These are phyloP conservation scores for Aspergillus brunneoviolaceus DNA, from an alignment of 2,329 filamentous ascomycete species.

Conservation along the genomic window DNA sequence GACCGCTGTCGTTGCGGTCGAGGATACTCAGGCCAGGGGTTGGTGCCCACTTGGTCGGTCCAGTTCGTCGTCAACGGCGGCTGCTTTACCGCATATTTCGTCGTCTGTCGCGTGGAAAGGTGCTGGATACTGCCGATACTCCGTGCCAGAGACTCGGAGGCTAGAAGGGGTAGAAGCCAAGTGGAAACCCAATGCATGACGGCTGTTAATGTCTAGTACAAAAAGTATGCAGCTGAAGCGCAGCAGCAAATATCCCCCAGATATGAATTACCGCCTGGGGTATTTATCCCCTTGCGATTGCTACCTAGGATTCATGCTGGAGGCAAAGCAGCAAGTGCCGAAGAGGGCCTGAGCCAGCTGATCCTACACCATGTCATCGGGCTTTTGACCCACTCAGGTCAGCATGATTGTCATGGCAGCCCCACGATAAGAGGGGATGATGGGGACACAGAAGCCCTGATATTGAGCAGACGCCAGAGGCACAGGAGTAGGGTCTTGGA, in stretches of 20 bases:
- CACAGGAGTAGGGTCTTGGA: background rate
- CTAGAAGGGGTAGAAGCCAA: background rate
- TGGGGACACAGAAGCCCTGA: background rate
- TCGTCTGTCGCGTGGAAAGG: slow-evolving; percentile 1
- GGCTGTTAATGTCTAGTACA: background rate
- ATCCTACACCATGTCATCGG: background rate
- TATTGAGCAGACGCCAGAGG: background rate
- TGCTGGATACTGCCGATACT: background rate
- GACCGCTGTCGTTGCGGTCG: slow-evolving; percentile 47
- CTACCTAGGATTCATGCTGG: background rate
- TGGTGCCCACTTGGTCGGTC: slow-evolving; percentile 49
- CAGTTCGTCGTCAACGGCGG: slow-evolving; percentile 47
- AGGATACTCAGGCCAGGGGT: slow-evolving; percentile 53
- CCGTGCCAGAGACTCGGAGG: background rate
- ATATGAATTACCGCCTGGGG: background rate
- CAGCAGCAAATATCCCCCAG: background rate
- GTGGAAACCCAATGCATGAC: slow-evolving; percentile 1
- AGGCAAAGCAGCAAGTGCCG: background rate
- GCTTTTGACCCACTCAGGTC: background rate
- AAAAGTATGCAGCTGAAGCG: background rate
- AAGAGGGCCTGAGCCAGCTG: background rate
- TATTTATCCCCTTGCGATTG: background rate
- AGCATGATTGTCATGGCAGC: background rate
- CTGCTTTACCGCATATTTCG: slow-evolving; percentile 39
- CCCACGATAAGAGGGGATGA: background rate